Evolutionary conservation across 2,329 filamentous ascomycete genomes (phyloP).

Genomic region (Didymella exigua): DNA sequence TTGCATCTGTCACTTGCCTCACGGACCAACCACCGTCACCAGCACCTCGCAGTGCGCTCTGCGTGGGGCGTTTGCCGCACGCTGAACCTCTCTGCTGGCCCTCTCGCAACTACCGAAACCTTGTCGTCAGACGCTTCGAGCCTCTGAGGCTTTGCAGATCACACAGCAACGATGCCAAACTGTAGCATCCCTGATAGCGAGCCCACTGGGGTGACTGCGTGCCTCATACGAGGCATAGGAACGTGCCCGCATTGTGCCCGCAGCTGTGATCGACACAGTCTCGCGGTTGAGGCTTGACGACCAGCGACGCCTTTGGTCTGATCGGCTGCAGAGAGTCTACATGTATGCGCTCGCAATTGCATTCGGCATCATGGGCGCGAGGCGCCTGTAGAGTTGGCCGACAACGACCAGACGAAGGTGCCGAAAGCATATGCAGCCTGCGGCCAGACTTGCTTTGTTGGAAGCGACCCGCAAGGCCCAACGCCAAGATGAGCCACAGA

Average conservation of each 20-base stretch:
- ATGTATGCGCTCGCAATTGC: constrained; percentile 12
- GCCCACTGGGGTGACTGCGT: constrained; percentile 17
- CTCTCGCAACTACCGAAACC: constrained; percentile 22
- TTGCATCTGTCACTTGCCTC: constrained; percentile 41
- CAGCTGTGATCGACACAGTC: constrained; percentile 39
- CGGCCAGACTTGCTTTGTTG: constrained; percentile 25
- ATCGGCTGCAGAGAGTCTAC: constrained; percentile 15
- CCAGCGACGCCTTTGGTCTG: constrained; percentile 21
- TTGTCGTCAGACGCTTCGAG: constrained; percentile 20
- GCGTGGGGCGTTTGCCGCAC: constrained; percentile 23
- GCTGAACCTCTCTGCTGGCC: constrained; percentile 22
- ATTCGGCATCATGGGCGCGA: constrained; percentile 8
- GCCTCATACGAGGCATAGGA: constrained; percentile 12
- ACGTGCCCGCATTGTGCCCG: constrained; percentile 19
- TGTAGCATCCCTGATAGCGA: constrained; percentile 8
- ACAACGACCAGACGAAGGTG: constrained; percentile 16
- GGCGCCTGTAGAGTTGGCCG: constrained; percentile 20
- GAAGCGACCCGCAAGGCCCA: constrained; percentile 15
- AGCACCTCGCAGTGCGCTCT: constrained; percentile 23
- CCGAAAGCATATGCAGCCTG: constrained; percentile 24
- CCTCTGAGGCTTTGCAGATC: constrained; percentile 12
- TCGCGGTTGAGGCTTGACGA: constrained; percentile 42
- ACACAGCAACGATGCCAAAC: constrained; percentile 17
- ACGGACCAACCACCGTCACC: constrained; percentile 29
- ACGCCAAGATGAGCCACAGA: constrained; percentile 29